Conservation (phyloP, 352 stramenopile species). For the Globisporangium parvum region DNA sequence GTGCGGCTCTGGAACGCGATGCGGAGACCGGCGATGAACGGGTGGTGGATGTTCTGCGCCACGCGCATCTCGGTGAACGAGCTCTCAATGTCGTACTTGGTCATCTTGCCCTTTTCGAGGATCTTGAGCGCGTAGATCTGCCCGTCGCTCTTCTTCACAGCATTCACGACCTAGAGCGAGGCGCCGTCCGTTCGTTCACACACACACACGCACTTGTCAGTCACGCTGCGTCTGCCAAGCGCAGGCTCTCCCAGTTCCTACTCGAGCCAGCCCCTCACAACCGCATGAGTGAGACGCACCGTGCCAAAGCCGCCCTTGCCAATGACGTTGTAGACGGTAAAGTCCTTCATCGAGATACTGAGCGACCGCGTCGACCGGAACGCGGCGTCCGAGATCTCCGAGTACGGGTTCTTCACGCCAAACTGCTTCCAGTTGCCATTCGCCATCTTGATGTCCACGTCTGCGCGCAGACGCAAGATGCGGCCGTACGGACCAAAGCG, state of each 20-base stretch:
- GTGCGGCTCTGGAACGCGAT: constrained; percentile 87
- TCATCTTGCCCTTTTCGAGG: constrained; percentile 87
- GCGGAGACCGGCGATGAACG: constrained; percentile 78
- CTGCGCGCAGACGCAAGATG: constrained; percentile 73
- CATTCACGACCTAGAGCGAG: constrained; percentile 60
- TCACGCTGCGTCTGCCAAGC: not conserved
- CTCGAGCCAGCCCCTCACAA: not conserved
- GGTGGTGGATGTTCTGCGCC: constrained; percentile 85
- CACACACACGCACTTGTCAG: not conserved
- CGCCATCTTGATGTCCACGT: constrained; percentile 67
- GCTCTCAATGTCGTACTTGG: constrained; percentile 86
- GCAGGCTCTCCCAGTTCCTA: no score
- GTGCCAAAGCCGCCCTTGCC: constrained; percentile 85
- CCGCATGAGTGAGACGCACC: constrained; percentile 12
- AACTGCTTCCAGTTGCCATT: constrained; percentile 79
- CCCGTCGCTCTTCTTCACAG: constrained; percentile 86
- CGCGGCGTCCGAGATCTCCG: constrained; percentile 67
- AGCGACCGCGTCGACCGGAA: constrained; percentile 79
- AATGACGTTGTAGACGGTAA: constrained; percentile 89
- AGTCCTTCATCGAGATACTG: constrained; percentile 87
- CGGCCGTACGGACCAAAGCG: constrained; percentile 77
- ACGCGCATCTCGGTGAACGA: constrained; percentile 89
- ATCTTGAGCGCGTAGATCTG: constrained; percentile 91
- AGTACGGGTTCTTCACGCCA: constrained; percentile 73
- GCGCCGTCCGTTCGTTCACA: not conserved